Evolutionary conservation across 192 early-diverging fungal species (phyloP), one percentile per base, ranked within the genome.

Genomic region (Podila epigama): DNA sequence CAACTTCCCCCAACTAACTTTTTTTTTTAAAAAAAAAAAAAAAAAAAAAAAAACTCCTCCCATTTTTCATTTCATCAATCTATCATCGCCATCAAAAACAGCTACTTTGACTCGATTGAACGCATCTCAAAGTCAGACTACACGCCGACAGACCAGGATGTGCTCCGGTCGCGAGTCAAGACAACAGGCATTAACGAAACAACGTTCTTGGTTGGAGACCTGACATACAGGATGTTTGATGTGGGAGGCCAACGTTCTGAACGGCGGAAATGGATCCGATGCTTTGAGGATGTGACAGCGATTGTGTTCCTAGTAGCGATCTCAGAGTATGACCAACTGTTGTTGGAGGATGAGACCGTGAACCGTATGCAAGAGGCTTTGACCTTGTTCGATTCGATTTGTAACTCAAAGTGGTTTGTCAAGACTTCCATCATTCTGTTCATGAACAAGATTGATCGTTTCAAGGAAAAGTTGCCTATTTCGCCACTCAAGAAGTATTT

Each of bases 261-360:
- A 84, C 90, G 97, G 66, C 97, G 96, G 72, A 98, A 98, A 84
- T 97, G 97, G 97, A 97, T 97, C 66, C 94, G 95, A 83, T 98
- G 95, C 68, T 98, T 98, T 62, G 97, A 98, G 70, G 94, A 96
- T 69, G 96, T 97, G 20, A 97, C 94, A 1, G 92, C 95, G 7
- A 94, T 98, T 61, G 86, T 98, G 33, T 98, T 98, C 75, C 79
- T 98, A 69, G 96, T 96, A 31, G 97, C 97, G 44, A 96, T 97
- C 60, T 90, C 88, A 10, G 96, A 97, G 84, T 98, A 97, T 72
- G 96, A 98, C 85, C 97, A 98, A 84, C 87, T 95, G 18, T 83
- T 97, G 51, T 88, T 95, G 32, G 96, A 98, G 87, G 96, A 98
- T 81, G 95, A 97, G 81, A 94, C 91, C 18, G 93, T 97, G 69